phyloP scores from a whole-genome alignment of 768 basidiomycete species.

The Russula vinacea region DNA sequence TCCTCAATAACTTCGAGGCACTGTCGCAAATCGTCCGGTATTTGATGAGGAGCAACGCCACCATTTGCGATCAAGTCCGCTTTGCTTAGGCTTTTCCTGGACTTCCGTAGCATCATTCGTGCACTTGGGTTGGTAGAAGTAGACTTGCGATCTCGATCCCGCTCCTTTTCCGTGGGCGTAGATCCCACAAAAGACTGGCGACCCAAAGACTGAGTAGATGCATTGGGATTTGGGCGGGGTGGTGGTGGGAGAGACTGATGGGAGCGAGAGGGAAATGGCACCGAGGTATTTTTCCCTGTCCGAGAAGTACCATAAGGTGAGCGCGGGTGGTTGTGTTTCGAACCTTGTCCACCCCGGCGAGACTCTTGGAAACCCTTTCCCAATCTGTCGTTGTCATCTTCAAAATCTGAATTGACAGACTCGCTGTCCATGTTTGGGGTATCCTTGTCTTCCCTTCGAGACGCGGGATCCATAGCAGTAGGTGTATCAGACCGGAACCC shows the following conservation, averaged over 20 bases:
- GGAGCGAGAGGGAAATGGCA: constrained; percentile 78
- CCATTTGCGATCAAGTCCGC: constrained; percentile 43
- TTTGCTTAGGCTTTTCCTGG: constrained; percentile 59
- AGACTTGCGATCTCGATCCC: constrained; percentile 41
- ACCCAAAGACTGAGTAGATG: constrained; percentile 74
- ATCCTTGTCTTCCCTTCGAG: constrained; percentile 45
- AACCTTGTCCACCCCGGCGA: constrained; percentile 34
- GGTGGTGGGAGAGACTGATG: constrained; percentile 74
- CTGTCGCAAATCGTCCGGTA: constrained; percentile 83
- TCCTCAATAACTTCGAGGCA: constrained; percentile 85
- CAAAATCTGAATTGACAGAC: constrained; percentile 63
- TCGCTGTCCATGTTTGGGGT: constrained; percentile 69
- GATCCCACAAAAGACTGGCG: constrained; percentile 59
- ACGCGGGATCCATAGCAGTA: constrained; percentile 33
- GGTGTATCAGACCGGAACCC: constrained; percentile 49
- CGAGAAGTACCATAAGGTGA: constrained; percentile 67
- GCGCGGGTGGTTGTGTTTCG: constrained; percentile 67
- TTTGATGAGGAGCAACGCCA: constrained; percentile 66
- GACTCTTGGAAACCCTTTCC: constrained; percentile 43
- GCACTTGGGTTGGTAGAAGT: constrained; percentile 36
- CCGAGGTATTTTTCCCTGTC: constrained; percentile 44
- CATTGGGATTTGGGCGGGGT: constrained; percentile 49
- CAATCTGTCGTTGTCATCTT: constrained; percentile 59
- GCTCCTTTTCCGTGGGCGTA: constrained; percentile 41
- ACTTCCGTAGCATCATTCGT: constrained; percentile 56